Evolutionary conservation across 768 basidiomycete genomes (phyloP).

Genomic region (Clathrus columnatus): DNA sequence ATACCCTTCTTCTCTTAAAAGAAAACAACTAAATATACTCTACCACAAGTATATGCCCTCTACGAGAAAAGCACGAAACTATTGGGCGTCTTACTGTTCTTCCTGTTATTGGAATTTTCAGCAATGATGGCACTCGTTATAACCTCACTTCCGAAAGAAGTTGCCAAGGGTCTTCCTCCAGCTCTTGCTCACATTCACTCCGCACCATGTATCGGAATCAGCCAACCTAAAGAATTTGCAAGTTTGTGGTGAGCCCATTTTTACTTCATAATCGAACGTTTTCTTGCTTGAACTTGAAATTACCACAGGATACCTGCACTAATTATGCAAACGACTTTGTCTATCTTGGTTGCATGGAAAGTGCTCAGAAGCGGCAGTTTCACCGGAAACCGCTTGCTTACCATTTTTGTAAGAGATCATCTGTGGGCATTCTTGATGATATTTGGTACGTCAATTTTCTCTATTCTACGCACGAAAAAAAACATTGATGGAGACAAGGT

Average conservation of each 20-base stretch:
- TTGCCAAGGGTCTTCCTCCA: neutral
- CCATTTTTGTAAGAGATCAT: neutral
- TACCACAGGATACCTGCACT: conserved; percentile 3
- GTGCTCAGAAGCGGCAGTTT: neutral
- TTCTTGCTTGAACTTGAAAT: neutral
- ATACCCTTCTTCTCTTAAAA: neutral
- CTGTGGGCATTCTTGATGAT: conserved; percentile 6
- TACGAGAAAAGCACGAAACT: neutral
- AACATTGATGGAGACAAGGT: neutral
- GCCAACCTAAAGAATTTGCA: neutral
- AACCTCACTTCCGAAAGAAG: conserved; percentile 3
- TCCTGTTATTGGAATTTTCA: neutral
- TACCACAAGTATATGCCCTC: neutral
- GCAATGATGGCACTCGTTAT: neutral
- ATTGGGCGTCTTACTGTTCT: neutral
- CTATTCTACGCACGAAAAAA: neutral
- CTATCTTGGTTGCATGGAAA: neutral
- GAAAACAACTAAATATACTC: neutral
- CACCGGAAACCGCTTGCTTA: neutral
- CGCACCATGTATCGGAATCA: conserved; percentile 4
- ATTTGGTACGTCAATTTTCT: neutral
- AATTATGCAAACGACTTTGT: conserved; percentile 4
- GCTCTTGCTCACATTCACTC: neutral
- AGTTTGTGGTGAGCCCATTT: conserved; percentile 2
- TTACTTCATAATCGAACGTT: neutral